Base-by-base conservation (phyloP, 306 rosid genomes). In the Crataegus laevigata region DNA sequence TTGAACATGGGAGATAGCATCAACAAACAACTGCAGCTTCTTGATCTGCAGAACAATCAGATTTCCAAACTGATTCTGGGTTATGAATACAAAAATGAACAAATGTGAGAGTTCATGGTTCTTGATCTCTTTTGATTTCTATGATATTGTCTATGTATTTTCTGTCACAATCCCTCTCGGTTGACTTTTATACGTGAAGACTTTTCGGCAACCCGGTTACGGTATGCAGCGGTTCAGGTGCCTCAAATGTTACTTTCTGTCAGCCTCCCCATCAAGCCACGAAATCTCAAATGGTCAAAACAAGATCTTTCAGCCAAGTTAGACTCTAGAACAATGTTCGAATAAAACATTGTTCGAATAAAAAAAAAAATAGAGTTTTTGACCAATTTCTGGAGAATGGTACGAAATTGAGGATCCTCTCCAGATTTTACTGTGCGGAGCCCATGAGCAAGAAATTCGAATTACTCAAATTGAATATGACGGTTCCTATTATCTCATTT, bases 151-250 rank as follows among this genome's bases (percentile, higher is more conserved):
- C 38, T 19, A 22, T 29, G 38, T 45, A 26, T 19, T 77, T 58
- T 85, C 59, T 10, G 18, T 70, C 25, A 74, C 65, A 62, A 66
- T 45, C 25, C 55, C 28, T 54, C 45, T 69, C 78, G 74, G 19
- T 66, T 79, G 69, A 63, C 59, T 34, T 65, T 60, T 43, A 30
- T 75, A 58, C 36, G 25, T 70, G 75, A 82, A 94, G 97, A 69
- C 90, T 94, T 25, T 18, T 82, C 73, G 97, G 98, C 38, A 94
- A 91, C 78, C 98, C 94, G 13, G n/a, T n/a, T n/a, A n/a, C n/a
- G n/a, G 88, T 89, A 28, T 89, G 97, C 84, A 59, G 50, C 7
- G 78, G 74, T 8, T 17, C 38, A 21, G 62, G 74, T 51, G 24
- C 84, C 42, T 80, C 90, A 26, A 78, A 69, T 73, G 75, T 86